phyloP scores from a whole-genome alignment of 148 eudicot genomes.

The Silene uniflora region DNA sequence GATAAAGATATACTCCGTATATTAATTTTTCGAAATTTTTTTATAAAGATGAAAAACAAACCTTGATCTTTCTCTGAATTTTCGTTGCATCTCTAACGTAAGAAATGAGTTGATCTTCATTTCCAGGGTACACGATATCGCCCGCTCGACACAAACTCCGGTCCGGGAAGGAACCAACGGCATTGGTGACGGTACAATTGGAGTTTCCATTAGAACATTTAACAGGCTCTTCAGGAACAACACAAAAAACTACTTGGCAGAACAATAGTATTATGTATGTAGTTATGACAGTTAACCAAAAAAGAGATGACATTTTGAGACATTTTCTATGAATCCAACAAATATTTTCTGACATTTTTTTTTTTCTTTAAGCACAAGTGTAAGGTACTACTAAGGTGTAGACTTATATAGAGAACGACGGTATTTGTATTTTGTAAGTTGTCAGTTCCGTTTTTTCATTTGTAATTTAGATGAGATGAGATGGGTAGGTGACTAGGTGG shows the following conservation, averaged over 20 bases:
- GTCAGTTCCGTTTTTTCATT: no score
- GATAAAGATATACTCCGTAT: no score
- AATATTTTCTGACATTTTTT: background rate
- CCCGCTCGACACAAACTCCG: slow-evolving; percentile 27
- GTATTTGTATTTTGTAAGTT: no score
- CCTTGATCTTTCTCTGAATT: slow-evolving; percentile 26
- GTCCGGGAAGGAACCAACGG: slow-evolving; percentile 25
- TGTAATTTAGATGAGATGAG: no score
- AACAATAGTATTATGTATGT: background rate
- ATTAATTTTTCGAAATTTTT: no score
- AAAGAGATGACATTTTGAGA: background rate
- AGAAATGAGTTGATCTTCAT: slow-evolving; percentile 22
- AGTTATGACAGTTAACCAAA: background rate
- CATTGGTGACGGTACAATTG: slow-evolving; percentile 30
- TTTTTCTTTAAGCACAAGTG: background rate
- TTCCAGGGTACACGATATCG: slow-evolving; percentile 17
- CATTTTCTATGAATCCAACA: background rate
- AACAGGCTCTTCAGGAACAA: slow-evolving; percentile 30
- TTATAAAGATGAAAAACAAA: no score
- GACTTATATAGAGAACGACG: no score
- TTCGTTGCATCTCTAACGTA: slow-evolving; percentile 22
- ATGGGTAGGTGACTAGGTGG: no score
- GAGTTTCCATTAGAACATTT: slow-evolving; percentile 24
- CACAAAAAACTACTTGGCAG: background rate
- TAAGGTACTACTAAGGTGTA: no score